Conservation (phyloP, 2,329 filamentous ascomycete species). For the Xylaria sp. region DNA sequence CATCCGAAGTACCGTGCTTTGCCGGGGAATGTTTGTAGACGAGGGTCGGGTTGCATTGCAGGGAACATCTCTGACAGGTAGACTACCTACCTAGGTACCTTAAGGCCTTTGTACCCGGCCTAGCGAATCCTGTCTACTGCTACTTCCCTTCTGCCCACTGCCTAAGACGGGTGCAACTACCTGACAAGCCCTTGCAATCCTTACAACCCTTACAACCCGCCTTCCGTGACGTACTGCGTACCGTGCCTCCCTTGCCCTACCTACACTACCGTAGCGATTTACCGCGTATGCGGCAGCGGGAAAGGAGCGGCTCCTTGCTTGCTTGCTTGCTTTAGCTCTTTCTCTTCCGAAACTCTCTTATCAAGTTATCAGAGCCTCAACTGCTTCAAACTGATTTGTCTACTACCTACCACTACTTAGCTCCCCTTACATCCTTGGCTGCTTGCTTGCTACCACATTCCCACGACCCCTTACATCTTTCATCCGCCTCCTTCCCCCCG, state of each 20-base stretch:
- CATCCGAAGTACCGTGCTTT: slow-evolving; percentile 1
- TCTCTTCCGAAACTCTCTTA: slow-evolving; percentile 10
- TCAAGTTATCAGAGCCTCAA: slow-evolving; percentile 31
- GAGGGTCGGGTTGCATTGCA: slow-evolving; percentile 19
- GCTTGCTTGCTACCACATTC: background rate
- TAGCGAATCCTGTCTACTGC: no score
- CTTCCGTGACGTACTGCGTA: background rate
- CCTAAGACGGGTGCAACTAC: no score
- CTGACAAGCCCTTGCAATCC: background rate
- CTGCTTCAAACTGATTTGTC: background rate
- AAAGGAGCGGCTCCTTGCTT: slow-evolving; percentile 21
- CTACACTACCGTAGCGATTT: slow-evolving; percentile 14
- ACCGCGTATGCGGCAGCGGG: slow-evolving; percentile 28
- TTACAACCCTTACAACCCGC: background rate
- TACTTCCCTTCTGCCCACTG: no score
- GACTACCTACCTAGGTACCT: background rate
- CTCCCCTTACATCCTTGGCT: background rate
- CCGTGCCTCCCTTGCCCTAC: background rate
- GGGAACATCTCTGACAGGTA: background rate
- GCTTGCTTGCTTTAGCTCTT: slow-evolving; percentile 2
- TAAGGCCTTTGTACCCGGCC: no score
- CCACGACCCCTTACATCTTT: background rate
- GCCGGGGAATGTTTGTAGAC: slow-evolving; percentile 10
- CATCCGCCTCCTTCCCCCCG: background rate
- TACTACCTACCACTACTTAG: background rate